phyloP scores from a whole-genome alignment of 2,329 filamentous ascomycete genomes.

The Fusarium palustre region DNA sequence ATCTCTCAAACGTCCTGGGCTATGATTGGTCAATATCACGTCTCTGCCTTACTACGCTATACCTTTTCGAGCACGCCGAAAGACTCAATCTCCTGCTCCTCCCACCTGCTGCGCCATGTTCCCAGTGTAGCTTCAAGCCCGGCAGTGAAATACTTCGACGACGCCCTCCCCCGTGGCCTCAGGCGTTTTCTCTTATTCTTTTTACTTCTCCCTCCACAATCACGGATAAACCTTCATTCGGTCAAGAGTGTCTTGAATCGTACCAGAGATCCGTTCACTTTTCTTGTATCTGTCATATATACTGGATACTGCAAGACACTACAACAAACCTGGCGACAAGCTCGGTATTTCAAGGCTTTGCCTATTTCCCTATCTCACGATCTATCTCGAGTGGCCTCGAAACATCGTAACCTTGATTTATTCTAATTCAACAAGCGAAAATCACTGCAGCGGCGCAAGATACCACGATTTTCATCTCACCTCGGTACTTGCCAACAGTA shows the following conservation, averaged over 20 bases:
- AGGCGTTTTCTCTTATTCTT: constrained; percentile 47
- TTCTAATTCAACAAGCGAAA: not conserved
- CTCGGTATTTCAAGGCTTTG: constrained; percentile 33
- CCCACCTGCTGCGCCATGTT: constrained; percentile 50
- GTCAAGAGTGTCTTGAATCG: constrained; percentile 18
- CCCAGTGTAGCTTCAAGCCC: constrained; percentile 39
- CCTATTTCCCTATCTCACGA: constrained; percentile 17
- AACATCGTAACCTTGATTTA: constrained; percentile 17
- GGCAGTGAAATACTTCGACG: constrained; percentile 52
- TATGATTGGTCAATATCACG: constrained; percentile 47
- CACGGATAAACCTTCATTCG: constrained; percentile 10
- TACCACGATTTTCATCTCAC: not conserved
- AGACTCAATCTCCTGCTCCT: constrained; percentile 52
- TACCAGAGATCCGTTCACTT: not conserved
- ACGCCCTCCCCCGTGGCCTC: constrained; percentile 51
- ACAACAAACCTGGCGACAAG: constrained; percentile 36
- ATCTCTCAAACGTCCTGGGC: not conserved
- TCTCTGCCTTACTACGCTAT: constrained; percentile 46
- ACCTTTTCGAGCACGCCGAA: constrained; percentile 59
- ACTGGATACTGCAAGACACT: constrained; percentile 8
- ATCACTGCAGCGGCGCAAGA: not conserved
- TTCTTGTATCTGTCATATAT: not conserved
- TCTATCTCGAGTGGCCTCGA: constrained; percentile 25
- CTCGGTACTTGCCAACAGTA: constrained; percentile 2
- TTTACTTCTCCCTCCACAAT: constrained; percentile 30